These are phyloP conservation scores for Heliamphora exappendiculata DNA, from an alignment of 148 eudicot genomes.

Conservation along the genomic window DNA sequence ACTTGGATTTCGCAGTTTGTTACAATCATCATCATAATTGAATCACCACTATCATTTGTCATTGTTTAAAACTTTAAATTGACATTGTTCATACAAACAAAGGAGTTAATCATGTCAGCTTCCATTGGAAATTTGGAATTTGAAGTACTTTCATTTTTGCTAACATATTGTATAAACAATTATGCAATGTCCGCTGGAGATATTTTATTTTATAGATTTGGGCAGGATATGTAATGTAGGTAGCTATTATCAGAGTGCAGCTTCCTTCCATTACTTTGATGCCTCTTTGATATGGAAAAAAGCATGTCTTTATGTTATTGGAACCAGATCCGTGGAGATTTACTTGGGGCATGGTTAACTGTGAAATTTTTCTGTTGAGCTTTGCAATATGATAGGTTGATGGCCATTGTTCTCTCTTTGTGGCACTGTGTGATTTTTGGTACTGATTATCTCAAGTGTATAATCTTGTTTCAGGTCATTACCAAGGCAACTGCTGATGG, in stretches of 20 bases:
- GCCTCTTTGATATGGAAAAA: neutral
- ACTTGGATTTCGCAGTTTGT: neutral
- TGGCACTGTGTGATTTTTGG: neutral
- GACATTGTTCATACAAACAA: neutral
- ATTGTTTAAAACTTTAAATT: neutral
- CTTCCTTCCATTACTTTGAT: neutral
- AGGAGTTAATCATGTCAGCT: neutral
- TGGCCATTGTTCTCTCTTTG: neutral
- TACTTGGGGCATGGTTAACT: neutral
- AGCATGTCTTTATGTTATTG: neutral
- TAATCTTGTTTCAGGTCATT: slow-evolving; percentile 45
- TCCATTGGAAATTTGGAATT: neutral
- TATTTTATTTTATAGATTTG: neutral
- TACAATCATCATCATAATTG: neutral
- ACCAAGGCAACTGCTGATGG: slow-evolving; percentile 84
- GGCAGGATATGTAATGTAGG: neutral
- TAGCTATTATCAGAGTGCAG: neutral
- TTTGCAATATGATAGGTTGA: neutral
- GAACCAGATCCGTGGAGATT: neutral
- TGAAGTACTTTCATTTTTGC: neutral
- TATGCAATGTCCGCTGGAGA: neutral
- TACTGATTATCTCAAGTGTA: neutral
- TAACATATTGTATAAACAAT: neutral
- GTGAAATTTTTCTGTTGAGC: neutral
- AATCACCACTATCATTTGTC: neutral